Evolutionary conservation across 805 yeast species (phyloP).

Genomic region (Wickerhamomyces rabaulensis): DNA sequence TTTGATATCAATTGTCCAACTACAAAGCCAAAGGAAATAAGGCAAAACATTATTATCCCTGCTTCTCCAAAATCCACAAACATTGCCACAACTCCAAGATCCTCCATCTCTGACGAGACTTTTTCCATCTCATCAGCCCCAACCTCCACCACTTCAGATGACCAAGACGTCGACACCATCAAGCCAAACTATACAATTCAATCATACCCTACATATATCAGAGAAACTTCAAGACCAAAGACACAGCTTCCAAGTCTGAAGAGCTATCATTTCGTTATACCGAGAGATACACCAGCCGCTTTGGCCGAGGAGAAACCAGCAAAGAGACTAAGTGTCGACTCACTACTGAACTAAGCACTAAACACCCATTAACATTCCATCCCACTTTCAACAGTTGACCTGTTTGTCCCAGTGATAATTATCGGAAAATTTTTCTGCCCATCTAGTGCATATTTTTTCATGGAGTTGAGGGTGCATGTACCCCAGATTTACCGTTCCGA

Average conservation of each 20-base stretch:
- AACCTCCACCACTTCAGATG: neutral
- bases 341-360: neutral
- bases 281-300: constrained; percentile 2
- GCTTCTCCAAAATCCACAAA: neutral
- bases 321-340: neutral
- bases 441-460: no score
- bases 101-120: neutral
- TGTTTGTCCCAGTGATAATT: neutral
- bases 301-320: neutral
- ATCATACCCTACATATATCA: constrained; percentile 1
- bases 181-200: neutral
- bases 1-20: neutral
- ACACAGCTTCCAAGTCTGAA: constrained; percentile 6
- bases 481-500: neutral
- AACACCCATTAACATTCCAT: neutral
- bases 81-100: neutral
- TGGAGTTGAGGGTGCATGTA: neutral
- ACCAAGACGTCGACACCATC: neutral
- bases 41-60: neutral
- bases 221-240: neutral
- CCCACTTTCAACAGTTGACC: neutral
- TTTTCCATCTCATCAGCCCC: neutral
- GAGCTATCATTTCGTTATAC: constrained; percentile 9
- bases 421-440: neutral
- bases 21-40: neutral